These are phyloP conservation scores for Leishmania aethiopica DNA, from an alignment of 208 protist species.

Conservation along the genomic window DNA sequence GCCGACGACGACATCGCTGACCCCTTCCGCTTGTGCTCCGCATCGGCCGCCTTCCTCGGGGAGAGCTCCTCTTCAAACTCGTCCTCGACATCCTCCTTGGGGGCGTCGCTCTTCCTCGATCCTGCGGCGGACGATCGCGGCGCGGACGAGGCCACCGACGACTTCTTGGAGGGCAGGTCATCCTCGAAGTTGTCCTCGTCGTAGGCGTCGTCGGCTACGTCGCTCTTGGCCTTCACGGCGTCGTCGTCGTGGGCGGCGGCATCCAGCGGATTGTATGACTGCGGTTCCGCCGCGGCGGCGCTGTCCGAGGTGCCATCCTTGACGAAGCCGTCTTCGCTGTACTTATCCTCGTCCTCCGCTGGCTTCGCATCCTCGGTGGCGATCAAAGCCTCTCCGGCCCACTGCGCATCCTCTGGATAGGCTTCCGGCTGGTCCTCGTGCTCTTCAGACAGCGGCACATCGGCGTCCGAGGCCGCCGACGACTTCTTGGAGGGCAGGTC, in stretches of 20 bases:
- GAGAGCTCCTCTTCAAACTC: constrained; percentile 4
- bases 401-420: neutral
- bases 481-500: neutral
- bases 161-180: constrained; percentile 18
- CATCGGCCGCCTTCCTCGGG: constrained; percentile 3
- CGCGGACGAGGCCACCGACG: neutral
- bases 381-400: neutral
- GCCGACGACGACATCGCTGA: constrained; percentile 2
- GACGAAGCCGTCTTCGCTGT: too few relatives aligned
- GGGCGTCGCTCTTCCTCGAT: neutral
- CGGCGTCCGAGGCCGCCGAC: neutral
- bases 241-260: constrained; percentile 1
- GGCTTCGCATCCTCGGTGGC: neutral
- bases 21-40: constrained; percentile 1
- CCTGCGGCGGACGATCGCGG: neutral
- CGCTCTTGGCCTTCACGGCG: neutral
- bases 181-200: constrained; percentile 38
- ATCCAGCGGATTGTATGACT: too few relatives aligned
- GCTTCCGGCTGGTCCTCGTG: neutral
- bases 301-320: neutral
- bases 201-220: constrained; percentile 16
- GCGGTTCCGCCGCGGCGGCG: too few relatives aligned
- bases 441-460: neutral
- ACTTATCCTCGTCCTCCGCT: neutral
- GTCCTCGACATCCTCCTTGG: neutral